Percentiles rank a stretch among this genome's conserved stretches.
These are phyloP conservation scores for Trichoderma endophyticum DNA, from an alignment of 2,329 filamentous ascomycete species.

Conservation along the genomic window DNA sequence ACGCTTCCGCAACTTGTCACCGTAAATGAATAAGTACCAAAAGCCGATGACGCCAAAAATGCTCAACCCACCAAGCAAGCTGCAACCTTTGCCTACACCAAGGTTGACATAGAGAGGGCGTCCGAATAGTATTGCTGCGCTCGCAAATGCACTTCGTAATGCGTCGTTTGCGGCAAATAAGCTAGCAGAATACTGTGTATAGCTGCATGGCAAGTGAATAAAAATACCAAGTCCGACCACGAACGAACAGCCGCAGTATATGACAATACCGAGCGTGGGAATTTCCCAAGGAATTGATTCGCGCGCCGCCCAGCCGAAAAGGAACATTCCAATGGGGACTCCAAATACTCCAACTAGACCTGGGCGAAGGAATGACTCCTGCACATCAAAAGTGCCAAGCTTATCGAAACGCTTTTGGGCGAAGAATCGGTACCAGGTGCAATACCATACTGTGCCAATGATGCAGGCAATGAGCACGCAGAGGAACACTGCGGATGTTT, in stretches of 20 bases:
- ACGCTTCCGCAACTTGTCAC: background rate
- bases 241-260: background rate
- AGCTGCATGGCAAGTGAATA: slow-evolving; percentile 36
- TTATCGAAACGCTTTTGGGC: background rate
- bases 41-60: background rate
- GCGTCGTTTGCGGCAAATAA: background rate
- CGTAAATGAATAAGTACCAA: background rate
- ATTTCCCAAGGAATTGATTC: background rate
- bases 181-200: background rate
- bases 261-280: background rate
- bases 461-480: background rate
- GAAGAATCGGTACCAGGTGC: background rate
- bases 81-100: background rate
- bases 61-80: background rate
- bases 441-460: background rate
- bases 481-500: background rate
- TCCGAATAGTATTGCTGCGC: background rate
- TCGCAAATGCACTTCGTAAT: background rate
- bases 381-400: background rate
- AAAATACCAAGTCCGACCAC: slow-evolving; percentile 43
- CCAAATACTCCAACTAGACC: background rate
- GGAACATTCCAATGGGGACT: background rate
- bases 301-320: background rate
- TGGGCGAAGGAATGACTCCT: background rate
- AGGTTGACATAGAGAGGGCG: background rate